Base-by-base conservation (phyloP, 176 grass and related monocot genomes). In the Hyparrhenia diplandra region DNA sequence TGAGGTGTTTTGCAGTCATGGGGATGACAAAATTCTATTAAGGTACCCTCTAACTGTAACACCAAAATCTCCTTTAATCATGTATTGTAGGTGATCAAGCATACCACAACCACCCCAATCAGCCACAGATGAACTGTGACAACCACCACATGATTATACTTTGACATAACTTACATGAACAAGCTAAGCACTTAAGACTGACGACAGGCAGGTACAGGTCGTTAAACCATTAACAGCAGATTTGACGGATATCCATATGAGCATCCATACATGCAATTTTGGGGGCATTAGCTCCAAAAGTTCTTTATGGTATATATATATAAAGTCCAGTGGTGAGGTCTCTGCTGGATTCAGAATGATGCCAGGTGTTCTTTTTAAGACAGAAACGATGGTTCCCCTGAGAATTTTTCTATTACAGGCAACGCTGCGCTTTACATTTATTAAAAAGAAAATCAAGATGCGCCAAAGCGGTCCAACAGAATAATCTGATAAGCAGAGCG, bases 31-130 rank as follows among this genome's bases (percentile, higher is more conserved):
- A 45, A 71, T 18, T 46, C 23, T 71, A 71, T 40, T 46, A 28
- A 13, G 6, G 23, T 45, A 28, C 0, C 23, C 24, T 2, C 67
- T 41, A 7, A 42, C 24, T 2, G 39, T 43, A 8, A 43, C 13
- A 24, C 35, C 25, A 40, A 1, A 6, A 17, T 71, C 6, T 70
- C 17, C 81, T 34, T 70, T 17, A 89, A 89, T 81, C 52, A 73
- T 82, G 65, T 37, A 82, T 59, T 77, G 3, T 36, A 60, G 66
- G 58, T 85, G 73, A 77, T 69, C 28, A 60, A 82, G 29, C 76
- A 77, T 73, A 65, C 67, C 66, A 67, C 73, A 73, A 82, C 78
- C 66, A 78, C 66, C 78, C 10, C n/a, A 67, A 34, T 47, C 8
- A 60, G 12, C 5, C 12, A 71, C 36, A 13, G 3, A 76, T 20